Evolutionary conservation across 306 rosid species (phyloP).

Genomic region (Lupinus albus): DNA sequence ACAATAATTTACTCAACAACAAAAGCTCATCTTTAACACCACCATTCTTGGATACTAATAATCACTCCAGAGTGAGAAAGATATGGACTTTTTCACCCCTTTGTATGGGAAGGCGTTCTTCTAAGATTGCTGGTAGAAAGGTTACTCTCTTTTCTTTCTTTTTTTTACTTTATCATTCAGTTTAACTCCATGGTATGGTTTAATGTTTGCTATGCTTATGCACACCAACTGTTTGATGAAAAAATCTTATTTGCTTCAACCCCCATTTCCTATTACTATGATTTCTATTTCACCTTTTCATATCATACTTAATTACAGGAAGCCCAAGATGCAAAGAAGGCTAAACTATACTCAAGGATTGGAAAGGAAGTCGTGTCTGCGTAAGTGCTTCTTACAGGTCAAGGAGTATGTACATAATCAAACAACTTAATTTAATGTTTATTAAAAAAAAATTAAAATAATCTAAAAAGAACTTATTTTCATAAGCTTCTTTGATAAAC

Average conservation of each 20-base stretch:
- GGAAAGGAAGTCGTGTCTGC: conserved; percentile 96
- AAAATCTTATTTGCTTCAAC: conserved; percentile 24
- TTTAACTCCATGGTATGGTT: too few species aligned
- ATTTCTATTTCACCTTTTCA: conserved; percentile 12
- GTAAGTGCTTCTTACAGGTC: conserved; percentile 52
- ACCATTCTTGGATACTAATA: conserved; percentile 11
- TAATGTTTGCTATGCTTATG: background rate
- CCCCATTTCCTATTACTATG: background rate
- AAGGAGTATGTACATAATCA: too few species aligned
- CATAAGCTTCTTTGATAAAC: too few species aligned
- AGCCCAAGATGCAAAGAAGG: conserved; percentile 73
- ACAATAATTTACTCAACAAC: background rate
- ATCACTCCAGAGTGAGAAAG: conserved; percentile 40
- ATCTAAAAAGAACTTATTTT: too few species aligned
- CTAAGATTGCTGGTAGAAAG: conserved; percentile 96
- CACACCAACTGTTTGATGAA: conserved; percentile 56
- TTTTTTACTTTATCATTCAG: too few species aligned
- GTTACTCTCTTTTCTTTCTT: conserved; percentile 36
- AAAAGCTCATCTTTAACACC: conserved; percentile 44
- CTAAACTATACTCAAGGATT: conserved; percentile 73
- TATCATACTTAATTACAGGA: conserved; percentile 50
- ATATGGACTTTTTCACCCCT: conserved; percentile 66
- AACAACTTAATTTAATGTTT: too few species aligned
- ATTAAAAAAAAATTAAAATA: too few species aligned
- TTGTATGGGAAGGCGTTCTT: conserved; percentile 91